phyloP scores from a whole-genome alignment of 2,329 filamentous ascomycete genomes.

The Fusarium veterinarium region DNA sequence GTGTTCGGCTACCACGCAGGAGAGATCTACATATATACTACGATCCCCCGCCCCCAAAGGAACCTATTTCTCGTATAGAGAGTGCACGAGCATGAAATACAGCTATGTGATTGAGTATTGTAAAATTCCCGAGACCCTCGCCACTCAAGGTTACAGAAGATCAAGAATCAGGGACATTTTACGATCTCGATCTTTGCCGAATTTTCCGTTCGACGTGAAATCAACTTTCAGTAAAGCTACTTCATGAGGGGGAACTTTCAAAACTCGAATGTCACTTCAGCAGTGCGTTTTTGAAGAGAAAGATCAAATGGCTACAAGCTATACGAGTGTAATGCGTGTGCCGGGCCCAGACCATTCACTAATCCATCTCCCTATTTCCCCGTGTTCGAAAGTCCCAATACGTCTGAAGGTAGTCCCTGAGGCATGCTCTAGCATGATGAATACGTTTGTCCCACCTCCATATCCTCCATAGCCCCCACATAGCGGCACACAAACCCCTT shows the following conservation, averaged over 20 bases:
- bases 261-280: background rate
- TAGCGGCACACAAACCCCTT: background rate
- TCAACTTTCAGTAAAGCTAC: accelerated
- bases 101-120: accelerated
- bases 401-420: accelerated
- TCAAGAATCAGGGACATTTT: background rate
- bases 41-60: accelerated
- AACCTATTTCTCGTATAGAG: background rate
- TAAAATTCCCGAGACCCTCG: accelerated
- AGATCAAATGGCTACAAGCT: background rate
- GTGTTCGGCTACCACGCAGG: background rate
- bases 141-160: accelerated
- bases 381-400: accelerated
- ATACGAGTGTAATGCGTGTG: background rate
- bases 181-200: background rate
- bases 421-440: background rate
- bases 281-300: background rate
- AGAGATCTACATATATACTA: background rate
- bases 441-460: background rate
- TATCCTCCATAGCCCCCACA: accelerated
- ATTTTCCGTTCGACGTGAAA: accelerated
- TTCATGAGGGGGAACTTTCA: accelerated
- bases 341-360: background rate
- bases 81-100: accelerated
- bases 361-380: background rate